phyloP scores from a whole-genome alignment of 257 asterid species.

The Linderniella brevidens region DNA sequence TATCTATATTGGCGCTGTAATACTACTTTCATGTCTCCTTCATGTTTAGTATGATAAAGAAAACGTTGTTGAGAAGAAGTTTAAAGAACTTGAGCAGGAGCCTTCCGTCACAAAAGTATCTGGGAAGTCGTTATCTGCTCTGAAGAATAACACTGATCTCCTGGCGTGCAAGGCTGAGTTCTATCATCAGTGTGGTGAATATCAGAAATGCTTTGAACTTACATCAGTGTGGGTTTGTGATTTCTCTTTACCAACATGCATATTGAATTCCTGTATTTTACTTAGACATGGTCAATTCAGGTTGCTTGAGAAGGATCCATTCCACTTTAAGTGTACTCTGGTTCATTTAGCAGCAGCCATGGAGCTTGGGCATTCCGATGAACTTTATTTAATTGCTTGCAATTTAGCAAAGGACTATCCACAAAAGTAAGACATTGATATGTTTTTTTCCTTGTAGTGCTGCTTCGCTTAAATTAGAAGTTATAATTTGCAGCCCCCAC shows the following conservation, averaged over 20 bases:
- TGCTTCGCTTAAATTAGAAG: not conserved
- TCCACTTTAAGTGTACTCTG: conserved; percentile 81
- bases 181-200: conserved; percentile 93
- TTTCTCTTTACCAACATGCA: conserved; percentile 3
- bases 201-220: conserved; percentile 85
- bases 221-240: conserved; percentile 60
- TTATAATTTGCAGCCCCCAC: not conserved
- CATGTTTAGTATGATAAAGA: conserved; percentile 72
- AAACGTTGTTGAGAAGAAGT: conserved; percentile 66
- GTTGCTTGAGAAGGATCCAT: conserved; percentile 97
- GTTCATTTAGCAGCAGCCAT: conserved; percentile 96
- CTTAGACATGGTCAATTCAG: conserved; percentile 31
- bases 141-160: conserved; percentile 83
- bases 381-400: conserved; percentile 96
- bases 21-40: not conserved
- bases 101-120: conserved; percentile 24
- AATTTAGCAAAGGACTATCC: conserved; percentile 98
- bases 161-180: conserved; percentile 99
- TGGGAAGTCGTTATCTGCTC: conserved; percentile 51
- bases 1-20: not conserved
- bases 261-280: conserved; percentile 8
- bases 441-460: not conserved
- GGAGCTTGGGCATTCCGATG: conserved; percentile 97
- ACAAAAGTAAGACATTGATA: conserved; percentile 60
- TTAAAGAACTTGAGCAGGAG: conserved; percentile 75